These are phyloP conservation scores for Baorangia bicolor DNA, from an alignment of 768 basidiomycete genomes.

Conservation along the genomic window DNA sequence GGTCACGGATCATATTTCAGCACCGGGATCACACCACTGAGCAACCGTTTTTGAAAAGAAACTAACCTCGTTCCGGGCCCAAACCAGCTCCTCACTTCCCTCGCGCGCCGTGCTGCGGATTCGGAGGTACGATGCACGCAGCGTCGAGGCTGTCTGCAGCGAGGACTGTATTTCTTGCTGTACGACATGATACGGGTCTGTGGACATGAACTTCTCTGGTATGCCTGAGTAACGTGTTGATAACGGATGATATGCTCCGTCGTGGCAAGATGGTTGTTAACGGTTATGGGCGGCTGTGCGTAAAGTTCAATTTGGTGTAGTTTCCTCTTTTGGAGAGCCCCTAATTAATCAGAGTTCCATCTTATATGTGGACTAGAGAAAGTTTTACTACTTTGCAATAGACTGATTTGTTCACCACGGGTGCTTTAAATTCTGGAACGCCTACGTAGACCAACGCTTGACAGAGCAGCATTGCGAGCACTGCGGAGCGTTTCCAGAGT, in stretches of 20 bases:
- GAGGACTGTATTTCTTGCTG: conserved; percentile 80
- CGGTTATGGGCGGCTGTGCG: not conserved
- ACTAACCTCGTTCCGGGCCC: conserved; percentile 74
- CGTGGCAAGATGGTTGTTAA: too few relatives aligned
- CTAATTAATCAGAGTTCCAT: not conserved
- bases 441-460: not conserved
- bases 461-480: too few relatives aligned
- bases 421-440: too few relatives aligned
- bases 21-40: not conserved
- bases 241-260: not conserved
- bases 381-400: too few relatives aligned
- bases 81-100: conserved; percentile 77
- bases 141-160: conserved; percentile 65
- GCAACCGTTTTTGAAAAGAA: not conserved
- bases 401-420: too few relatives aligned
- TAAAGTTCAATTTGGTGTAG: not conserved
- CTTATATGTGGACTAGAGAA: too few relatives aligned
- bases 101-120: conserved; percentile 72
- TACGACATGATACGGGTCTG: conserved; percentile 86
- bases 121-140: conserved; percentile 73
- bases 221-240: not conserved
- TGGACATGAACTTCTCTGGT: conserved; percentile 46
- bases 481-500: too few relatives aligned
- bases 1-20: not conserved
- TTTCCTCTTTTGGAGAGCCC: not conserved